These are phyloP conservation scores for Ophidiomyces ophidiicola DNA, from an alignment of 2,329 filamentous ascomycete species.

Conservation along the genomic window DNA sequence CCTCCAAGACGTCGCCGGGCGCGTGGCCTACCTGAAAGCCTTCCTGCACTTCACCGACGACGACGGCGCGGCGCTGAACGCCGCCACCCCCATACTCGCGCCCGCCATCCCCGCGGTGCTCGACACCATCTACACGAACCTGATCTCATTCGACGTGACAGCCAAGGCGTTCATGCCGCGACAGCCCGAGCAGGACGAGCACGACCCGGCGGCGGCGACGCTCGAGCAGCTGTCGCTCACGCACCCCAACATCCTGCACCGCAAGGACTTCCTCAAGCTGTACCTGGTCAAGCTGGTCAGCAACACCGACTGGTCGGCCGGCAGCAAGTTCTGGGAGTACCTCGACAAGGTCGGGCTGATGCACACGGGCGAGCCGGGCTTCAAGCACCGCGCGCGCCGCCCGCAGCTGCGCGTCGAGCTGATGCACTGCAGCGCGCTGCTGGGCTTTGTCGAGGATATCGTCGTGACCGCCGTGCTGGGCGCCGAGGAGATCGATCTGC, in stretches of 20 bases:
- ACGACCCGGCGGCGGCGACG: conserved; percentile 5
- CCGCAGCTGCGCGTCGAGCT: conserved; percentile 22
- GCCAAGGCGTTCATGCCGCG: conserved; percentile 21
- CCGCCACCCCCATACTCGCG: conserved; percentile 17
- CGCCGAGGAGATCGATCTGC: conserved; percentile 18
- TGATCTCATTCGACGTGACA: conserved; percentile 23
- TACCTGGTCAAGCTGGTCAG: conserved; percentile 21
- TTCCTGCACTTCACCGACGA: conserved; percentile 22
- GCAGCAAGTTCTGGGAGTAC: conserved; percentile 22
- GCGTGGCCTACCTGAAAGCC: conserved; percentile 20
- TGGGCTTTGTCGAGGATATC: conserved; percentile 22
- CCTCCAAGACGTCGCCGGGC: conserved; percentile 12
- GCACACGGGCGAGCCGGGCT: conserved; percentile 21
- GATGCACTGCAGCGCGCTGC: conserved; percentile 20
- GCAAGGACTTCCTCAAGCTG: conserved; percentile 22
- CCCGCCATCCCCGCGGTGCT: conserved; percentile 21
- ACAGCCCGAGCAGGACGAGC: conserved; percentile 16
- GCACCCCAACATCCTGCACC: conserved; percentile 22
- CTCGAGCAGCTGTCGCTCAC: conserved; percentile 17
- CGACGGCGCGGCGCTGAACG: conserved; percentile 19
- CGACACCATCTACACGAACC: conserved; percentile 22
- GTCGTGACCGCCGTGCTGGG: conserved; percentile 21
- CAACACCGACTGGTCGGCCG: conserved; percentile 22
- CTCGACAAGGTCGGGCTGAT: conserved; percentile 23
- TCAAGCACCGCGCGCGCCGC: conserved; percentile 19